Base-by-base conservation (phyloP, 768 basidiomycete species). In the Collybia nuda region DNA sequence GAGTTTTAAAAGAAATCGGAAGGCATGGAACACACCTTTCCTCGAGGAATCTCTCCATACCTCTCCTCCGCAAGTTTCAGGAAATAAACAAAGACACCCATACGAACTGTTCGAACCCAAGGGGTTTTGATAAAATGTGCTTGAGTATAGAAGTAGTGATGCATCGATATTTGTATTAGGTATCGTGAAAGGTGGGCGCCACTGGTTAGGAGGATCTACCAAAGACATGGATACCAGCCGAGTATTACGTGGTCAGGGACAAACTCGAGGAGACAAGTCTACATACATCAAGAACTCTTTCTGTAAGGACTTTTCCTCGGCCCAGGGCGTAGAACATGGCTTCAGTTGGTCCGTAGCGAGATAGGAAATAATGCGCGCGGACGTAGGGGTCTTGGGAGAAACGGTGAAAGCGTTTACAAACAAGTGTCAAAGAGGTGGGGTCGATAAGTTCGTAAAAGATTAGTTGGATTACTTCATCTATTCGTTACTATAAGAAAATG, bases 131-230 rank as follows among this genome's bases (percentile, higher is more conserved):
- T 80, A 56, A 90, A 91, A 53, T 86, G 85, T 23, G 80, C 70
- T 52, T 81, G 80, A 2, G 85, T 81, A 54, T 84, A 79, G 64
- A 88, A 91, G 63, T 83, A 89, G 62, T 90, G 89, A 53, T 90
- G 88, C 47, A 86, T 81, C 29, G 88, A 85, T 46, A 86, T 77
- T 66, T 91, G 89, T 40, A 85, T 76, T 41, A 91, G 76, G 68
- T 91, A 91, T 42, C 89, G 80, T 54, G 88, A 90, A 54, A 90
- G 65, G 61, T 88, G 86, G 47, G 87, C 88, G 47, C 88, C 88
- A 58, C 86, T 88, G 44, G 79, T 74, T 51, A 90, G 70, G 48
- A 91, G 77, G 60, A 86, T 86, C 88, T 90, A 51, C 37, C 32
- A 53, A 52, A 29, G 26, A 8, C 12, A 44, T 21, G 40, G 58